Evolutionary conservation across 352 stramenopile species (phyloP).

Genomic region (Thalassiosira hispida): DNA sequence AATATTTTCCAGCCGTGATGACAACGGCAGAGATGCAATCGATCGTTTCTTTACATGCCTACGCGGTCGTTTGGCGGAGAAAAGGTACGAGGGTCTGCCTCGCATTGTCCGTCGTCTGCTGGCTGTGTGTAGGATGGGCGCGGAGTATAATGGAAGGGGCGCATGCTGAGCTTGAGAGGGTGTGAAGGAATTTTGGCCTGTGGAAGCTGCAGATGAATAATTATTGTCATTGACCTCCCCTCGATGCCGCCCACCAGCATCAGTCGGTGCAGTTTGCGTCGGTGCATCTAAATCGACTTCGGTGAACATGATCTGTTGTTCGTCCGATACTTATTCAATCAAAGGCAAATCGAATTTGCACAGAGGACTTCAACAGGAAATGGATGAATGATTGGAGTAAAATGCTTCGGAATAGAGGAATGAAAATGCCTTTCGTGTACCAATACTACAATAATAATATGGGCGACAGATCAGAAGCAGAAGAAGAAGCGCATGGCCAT

Average conservation of each 20-base stretch:
- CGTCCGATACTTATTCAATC: no score
- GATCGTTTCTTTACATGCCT: conserved; percentile 32
- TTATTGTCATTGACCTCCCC: conserved; percentile 1
- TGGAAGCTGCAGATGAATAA: no score
- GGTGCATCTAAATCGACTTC: conserved; percentile 5
- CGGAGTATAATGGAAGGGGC: not conserved
- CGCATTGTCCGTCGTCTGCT: conserved; percentile 3
- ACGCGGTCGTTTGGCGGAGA: conserved; percentile 39
- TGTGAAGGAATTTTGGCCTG: no score
- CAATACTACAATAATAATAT: no score
- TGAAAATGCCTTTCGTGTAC: no score
- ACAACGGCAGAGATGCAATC: conserved; percentile 14
- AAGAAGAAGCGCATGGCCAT: no score
- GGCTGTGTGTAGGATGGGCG: not conserved
- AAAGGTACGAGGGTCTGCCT: conserved; percentile 7
- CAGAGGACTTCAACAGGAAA: no score
- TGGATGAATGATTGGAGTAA: no score
- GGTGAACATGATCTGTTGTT: not conserved
- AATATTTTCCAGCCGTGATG: conserved; percentile 12
- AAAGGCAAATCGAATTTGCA: no score
- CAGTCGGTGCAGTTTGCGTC: conserved; percentile 4
- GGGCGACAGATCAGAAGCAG: no score
- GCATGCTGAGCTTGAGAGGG: no score
- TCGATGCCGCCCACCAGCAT: not conserved
- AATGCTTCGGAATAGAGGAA: no score